phyloP scores from a whole-genome alignment of 2,329 filamentous ascomycete genomes.

The Rhinocladiella similis region DNA sequence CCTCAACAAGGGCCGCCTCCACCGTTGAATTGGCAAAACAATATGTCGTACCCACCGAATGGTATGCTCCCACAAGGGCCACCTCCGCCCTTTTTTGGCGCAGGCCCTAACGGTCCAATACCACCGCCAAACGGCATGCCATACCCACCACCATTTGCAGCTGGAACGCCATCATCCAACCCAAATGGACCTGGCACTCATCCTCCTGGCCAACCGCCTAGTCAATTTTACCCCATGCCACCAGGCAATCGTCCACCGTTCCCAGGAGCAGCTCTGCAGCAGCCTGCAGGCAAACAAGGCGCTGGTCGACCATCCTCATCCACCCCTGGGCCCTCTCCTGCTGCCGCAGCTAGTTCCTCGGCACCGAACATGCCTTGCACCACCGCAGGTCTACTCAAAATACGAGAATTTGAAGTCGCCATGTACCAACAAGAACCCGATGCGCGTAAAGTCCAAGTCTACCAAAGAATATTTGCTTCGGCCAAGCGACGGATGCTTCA shows the following conservation, averaged over 20 bases:
- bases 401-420: constrained; percentile 22
- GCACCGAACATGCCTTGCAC: constrained; percentile 28
- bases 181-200: constrained; percentile 3
- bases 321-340: constrained; percentile 7
- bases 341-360: constrained; percentile 17
- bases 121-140: constrained; percentile 28
- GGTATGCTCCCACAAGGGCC: constrained; percentile 22
- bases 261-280: constrained; percentile 10
- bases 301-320: constrained; percentile 13
- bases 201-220: constrained; percentile 12
- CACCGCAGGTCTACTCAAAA: constrained; percentile 20
- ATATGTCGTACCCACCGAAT: constrained; percentile 23
- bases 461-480: constrained; percentile 25
- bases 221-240: constrained; percentile 15
- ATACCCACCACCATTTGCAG: constrained; percentile 18
- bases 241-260: constrained; percentile 5
- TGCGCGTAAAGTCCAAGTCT: constrained; percentile 19
- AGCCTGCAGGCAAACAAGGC: constrained; percentile 10
- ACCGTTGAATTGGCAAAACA: constrained; percentile 26
- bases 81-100: constrained; percentile 21
- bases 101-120: constrained; percentile 23
- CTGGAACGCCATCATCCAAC: constrained; percentile 12
- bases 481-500: constrained; percentile 26
- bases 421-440: constrained; percentile 24
- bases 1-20: constrained; percentile 22